Evolutionary conservation across 768 basidiomycete genomes (phyloP).

Genomic region (Polyporus arcularius): DNA sequence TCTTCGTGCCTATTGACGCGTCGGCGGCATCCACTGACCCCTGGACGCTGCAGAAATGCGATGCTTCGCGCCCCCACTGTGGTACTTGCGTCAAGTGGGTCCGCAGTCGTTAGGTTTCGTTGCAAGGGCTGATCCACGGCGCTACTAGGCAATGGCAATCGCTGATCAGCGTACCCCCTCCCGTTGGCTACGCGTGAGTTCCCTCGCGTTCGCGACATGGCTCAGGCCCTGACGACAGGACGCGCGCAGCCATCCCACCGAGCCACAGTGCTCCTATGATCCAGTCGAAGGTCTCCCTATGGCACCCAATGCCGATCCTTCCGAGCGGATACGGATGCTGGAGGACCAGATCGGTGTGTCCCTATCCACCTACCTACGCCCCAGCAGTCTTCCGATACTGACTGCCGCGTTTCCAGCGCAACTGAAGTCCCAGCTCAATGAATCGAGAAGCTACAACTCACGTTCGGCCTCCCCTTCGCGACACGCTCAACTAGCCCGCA

Average conservation of each 20-base stretch:
- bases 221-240: conserved; percentile 6
- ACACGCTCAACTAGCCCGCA: conserved; percentile 16
- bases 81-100: conserved; percentile 81
- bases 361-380: background rate
- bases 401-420: conserved; percentile 43
- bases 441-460: conserved; percentile 43
- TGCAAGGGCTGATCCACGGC: conserved; percentile 17
- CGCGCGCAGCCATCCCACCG: conserved; percentile 68
- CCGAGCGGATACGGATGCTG: conserved; percentile 73
- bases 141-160: conserved; percentile 73
- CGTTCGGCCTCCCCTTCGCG: conserved; percentile 41
- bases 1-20: conserved; percentile 11
- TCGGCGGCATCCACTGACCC: conserved; percentile 12
- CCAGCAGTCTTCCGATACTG: background rate
- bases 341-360: conserved; percentile 73
- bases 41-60: conserved; percentile 66
- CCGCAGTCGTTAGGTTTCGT: background rate
- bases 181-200: conserved; percentile 80
- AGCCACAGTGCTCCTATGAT: conserved; percentile 85
- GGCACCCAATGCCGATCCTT: conserved; percentile 76
- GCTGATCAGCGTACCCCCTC: conserved; percentile 80
- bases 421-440: conserved; percentile 62
- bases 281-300: conserved; percentile 81
- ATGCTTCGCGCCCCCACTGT: conserved; percentile 84
- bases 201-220: background rate